Base-by-base conservation (phyloP, 768 basidiomycete species). In the Phlegmacium glaucopus region DNA sequence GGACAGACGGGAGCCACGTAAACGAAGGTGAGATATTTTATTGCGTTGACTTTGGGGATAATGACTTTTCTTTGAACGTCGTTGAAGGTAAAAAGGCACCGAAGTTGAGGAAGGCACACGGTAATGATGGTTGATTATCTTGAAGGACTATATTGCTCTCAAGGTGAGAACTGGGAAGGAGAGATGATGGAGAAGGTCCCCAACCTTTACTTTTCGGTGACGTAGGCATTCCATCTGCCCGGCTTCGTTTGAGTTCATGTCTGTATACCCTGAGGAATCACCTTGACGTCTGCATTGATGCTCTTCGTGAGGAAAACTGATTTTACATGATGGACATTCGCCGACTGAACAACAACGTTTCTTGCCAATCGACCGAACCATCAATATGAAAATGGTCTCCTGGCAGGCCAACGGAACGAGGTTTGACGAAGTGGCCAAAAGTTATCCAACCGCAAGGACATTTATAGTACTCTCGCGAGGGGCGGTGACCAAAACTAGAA, bases 381-480 rank as follows among this genome's bases (percentile, higher is more conserved):
- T 50, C 42, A 22, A 40, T 39, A 30, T 48, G 22, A 34, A 41
- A 16, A 9, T 13, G 42, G 17, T 26, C 29, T 41, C 35, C 42
- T 43, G 40, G 44, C 27, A 26, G 27, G 38, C 42, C 27, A 45
- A 34, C 35, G 45, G 45, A 37, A 42, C 18, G 36, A 45, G 50
- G 48, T 52, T 48, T 46, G 51, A 45, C 43, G 28, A 22, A 44
- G 48, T 55, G 52, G 56, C 57, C 51, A 43, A 57, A 54, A 36
- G 53, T 51, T 49, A 36, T 54, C 40, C 22, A 50, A 48, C 51
- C 44, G 50, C 50, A 53, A 58, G 55, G 55, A 45, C 65, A 73
- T 75, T 76, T 77, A 77, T 76, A 75, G 65, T 44, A 62, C 63
- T 69, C 62, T 58, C 45, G 58, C 45, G 54, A 68, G 62, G 59